phyloP scores from a whole-genome alignment of 2,329 filamentous ascomycete genomes.

The Aspergillus sp. region DNA sequence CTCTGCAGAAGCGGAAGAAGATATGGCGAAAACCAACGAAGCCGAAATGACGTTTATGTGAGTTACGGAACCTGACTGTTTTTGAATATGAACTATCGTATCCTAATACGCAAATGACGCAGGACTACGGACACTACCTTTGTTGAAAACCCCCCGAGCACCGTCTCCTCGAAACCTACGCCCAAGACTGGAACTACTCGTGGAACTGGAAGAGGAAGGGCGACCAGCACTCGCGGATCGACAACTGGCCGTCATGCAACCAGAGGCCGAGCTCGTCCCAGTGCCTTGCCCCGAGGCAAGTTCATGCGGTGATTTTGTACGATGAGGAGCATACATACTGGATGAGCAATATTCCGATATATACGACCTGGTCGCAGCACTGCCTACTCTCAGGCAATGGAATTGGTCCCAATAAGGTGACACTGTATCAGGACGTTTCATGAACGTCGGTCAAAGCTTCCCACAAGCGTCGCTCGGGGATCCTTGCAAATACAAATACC shows the following conservation, averaged over 20 bases:
- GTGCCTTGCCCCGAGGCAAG: constrained; percentile 41
- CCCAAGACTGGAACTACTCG: constrained; percentile 31
- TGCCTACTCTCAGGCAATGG: neutral
- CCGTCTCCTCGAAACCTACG: constrained; percentile 48
- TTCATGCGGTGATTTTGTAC: constrained; percentile 33
- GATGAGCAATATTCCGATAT: neutral
- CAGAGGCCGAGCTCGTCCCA: constrained; percentile 38
- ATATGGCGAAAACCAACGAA: constrained; percentile 45
- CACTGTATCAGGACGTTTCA: neutral
- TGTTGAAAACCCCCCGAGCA: constrained; percentile 72
- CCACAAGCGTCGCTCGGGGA: neutral
- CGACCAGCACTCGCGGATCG: constrained; percentile 24
- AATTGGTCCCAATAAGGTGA: neutral
- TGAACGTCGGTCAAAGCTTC: neutral
- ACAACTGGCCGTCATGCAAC: constrained; percentile 37
- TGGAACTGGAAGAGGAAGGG: constrained; percentile 21
- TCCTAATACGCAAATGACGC: constrained; percentile 11
- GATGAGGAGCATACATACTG: neutral
- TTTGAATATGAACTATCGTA: neutral
- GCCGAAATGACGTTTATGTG: constrained; percentile 83
- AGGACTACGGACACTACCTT: constrained; percentile 92
- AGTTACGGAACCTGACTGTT: constrained; percentile 28
- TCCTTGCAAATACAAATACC: neutral
- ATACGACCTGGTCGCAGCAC: neutral
- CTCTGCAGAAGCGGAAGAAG: constrained; percentile 33